Percentiles rank a stretch among this genome's conserved stretches.
Conservation (phyloP, 331 rosid genomes). For the Erythrophleum ivorense region DNA sequence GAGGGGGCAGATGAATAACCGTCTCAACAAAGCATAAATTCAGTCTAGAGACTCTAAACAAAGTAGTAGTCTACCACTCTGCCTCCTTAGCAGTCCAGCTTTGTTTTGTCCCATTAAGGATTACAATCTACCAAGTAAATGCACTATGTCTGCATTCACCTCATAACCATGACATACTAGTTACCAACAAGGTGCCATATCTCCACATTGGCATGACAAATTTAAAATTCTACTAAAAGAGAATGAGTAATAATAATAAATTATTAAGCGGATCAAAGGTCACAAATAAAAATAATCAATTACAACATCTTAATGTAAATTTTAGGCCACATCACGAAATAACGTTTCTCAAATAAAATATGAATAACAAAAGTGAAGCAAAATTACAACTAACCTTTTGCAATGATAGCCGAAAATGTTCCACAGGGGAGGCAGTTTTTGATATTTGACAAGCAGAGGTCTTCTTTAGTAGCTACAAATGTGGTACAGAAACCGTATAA, state of each 20-base stretch:
- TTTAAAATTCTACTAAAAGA: background rate
- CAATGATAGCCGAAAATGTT: constrained; percentile 75
- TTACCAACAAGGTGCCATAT: background rate
- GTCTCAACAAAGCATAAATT: constrained; percentile 20
- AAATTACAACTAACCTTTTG: constrained; percentile 65
- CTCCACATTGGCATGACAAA: constrained; percentile 6
- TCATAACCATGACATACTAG: background rate
- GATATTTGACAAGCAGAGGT: constrained; percentile 80
- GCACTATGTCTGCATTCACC: background rate
- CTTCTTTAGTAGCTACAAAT: constrained; percentile 92
- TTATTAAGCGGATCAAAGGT: background rate
- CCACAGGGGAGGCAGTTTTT: constrained; percentile 81
- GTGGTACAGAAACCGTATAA: constrained; percentile 64
- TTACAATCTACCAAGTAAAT: background rate
- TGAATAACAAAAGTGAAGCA: constrained; percentile 15
- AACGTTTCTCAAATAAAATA: background rate
- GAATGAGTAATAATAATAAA: constrained; percentile 6
- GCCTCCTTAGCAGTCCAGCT: background rate
- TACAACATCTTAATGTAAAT: constrained; percentile 16
- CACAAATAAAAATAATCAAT: constrained; percentile 15
- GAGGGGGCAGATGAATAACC: constrained; percentile 16
- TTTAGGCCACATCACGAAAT: background rate
- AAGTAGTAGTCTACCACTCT: background rate
- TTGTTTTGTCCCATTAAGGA: background rate
- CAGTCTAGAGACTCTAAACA: background rate